These are phyloP conservation scores for Allium cepa DNA, from an alignment of 106 monocot genomes.

Conservation along the genomic window DNA sequence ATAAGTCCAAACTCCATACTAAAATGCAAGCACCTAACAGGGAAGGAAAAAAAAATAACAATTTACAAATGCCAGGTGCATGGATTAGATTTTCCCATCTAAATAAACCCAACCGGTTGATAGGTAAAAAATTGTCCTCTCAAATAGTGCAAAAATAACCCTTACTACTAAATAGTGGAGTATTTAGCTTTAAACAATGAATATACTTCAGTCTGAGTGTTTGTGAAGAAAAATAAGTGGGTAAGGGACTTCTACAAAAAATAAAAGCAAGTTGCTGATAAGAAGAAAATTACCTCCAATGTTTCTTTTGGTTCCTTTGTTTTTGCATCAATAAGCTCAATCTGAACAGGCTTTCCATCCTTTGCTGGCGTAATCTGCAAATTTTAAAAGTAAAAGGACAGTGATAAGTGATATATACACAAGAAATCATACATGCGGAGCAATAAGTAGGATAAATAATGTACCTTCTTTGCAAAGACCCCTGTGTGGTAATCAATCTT, in stretches of 20 bases:
- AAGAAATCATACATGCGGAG: conserved; percentile 4
- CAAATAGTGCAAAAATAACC: no score
- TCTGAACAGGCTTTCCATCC: conserved; percentile 95
- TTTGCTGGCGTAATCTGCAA: conserved; percentile 94
- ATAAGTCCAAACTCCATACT: no score
- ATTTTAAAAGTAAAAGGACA: conserved; percentile 7
- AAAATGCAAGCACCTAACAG: no score
- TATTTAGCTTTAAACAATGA: no score
- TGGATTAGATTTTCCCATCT: no score
- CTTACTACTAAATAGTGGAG: no score
- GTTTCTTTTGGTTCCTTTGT: conserved; percentile 84
- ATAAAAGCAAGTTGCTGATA: conserved; percentile 3
- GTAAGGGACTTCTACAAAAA: not conserved
- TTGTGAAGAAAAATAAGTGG: no score
- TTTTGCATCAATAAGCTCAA: conserved; percentile 97
- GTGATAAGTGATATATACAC: not conserved
- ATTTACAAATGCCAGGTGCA: no score
- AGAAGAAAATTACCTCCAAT: conserved; percentile 43
- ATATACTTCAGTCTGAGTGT: no score
- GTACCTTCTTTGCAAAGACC: conserved; percentile 92
- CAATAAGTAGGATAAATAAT: not conserved
- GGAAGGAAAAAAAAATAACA: no score
- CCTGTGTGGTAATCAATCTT: conserved; percentile 91
- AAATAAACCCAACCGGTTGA: no score
- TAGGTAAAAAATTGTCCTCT: no score